Evolutionary conservation across 257 asterid species (phyloP).

Genomic region (Solanum chilense): DNA sequence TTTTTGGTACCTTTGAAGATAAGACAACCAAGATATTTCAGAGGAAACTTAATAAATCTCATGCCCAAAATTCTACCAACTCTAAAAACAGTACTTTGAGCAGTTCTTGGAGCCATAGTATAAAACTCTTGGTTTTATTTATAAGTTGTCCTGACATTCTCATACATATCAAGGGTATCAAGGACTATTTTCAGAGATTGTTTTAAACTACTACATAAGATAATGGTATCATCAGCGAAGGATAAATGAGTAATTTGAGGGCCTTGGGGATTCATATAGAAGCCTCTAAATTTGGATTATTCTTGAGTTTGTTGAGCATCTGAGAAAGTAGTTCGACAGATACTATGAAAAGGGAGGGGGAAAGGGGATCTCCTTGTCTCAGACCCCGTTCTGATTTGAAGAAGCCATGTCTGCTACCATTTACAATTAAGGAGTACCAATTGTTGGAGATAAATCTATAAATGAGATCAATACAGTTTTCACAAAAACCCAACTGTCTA

Average conservation of each 20-base stretch:
- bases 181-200: neutral
- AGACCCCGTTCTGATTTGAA: neutral
- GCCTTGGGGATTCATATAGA: neutral
- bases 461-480: neutral
- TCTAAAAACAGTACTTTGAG: neutral
- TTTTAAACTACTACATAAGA: neutral
- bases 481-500: neutral
- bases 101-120: neutral
- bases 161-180: neutral
- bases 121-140: neutral
- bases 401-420: neutral
- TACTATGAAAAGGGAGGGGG: too few species aligned
- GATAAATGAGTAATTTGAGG: neutral
- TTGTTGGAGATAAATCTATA: neutral
- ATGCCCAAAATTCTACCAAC: neutral
- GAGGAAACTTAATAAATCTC: neutral
- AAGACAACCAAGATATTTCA: neutral
- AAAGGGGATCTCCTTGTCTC: too few species aligned
- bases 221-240: neutral
- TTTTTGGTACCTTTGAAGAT: neutral
- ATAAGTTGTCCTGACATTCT: neutral
- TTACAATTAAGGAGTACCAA: neutral
- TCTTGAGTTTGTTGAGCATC: neutral
- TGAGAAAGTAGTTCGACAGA: neutral
- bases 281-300: neutral